phyloP scores from a whole-genome alignment of 2,329 filamentous ascomycete genomes.

The Colletotrichum chrysophilum region DNA sequence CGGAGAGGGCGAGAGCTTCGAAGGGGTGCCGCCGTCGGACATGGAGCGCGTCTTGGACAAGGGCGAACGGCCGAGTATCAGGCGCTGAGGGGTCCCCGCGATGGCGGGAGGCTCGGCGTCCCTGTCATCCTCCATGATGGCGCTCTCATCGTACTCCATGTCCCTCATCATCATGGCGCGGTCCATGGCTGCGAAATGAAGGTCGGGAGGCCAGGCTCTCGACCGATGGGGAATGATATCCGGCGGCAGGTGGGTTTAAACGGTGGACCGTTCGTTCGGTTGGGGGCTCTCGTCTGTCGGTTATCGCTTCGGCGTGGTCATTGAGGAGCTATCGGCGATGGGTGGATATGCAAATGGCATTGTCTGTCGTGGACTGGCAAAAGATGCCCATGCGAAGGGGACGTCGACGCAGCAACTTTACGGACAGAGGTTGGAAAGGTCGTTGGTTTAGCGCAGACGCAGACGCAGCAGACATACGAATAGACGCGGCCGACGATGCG shows the following conservation, averaged over 20 bases:
- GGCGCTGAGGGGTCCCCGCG: conserved; percentile 6
- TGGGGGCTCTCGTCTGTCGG: neutral
- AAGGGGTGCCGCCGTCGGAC: conserved; percentile 67
- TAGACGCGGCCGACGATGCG: neutral
- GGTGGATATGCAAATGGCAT: neutral
- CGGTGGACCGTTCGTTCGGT: conserved; percentile 9
- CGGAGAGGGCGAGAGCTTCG: conserved; percentile 63
- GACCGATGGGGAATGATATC: neutral
- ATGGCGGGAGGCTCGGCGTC: neutral
- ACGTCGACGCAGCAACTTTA: neutral
- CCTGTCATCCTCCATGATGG: conserved; percentile 35
- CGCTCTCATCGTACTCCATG: conserved; percentile 34
- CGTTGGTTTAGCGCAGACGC: neutral
- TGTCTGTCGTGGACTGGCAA: neutral
- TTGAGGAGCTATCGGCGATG: neutral
- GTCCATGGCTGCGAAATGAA: neutral
- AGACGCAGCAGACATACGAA: neutral
- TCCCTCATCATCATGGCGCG: conserved; percentile 21
- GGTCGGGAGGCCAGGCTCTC: neutral
- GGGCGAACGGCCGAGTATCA: conserved; percentile 37
- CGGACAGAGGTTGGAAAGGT: neutral
- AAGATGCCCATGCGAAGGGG: neutral
- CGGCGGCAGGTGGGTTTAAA: neutral
- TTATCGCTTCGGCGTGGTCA: neutral
- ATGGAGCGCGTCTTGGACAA: conserved; percentile 64